These are phyloP conservation scores for Melastoma candidum DNA, from an alignment of 441 rosid genomes.

Conservation along the genomic window DNA sequence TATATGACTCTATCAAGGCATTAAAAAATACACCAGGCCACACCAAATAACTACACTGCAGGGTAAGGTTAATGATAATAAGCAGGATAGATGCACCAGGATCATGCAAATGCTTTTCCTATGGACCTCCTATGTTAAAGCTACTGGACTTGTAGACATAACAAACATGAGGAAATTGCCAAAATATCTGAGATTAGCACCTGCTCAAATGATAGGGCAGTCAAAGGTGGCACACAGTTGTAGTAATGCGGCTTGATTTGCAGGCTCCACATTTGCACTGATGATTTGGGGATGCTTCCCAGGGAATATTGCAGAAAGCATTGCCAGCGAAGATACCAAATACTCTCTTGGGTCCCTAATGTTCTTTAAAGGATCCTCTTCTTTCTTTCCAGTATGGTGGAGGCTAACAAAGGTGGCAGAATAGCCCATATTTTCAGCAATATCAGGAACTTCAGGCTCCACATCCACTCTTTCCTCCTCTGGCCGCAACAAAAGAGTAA, in stretches of 20 bases:
- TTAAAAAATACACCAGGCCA: too few relatives aligned
- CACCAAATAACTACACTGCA: too few relatives aligned
- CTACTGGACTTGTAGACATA: too few relatives aligned
- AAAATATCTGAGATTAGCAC: conserved; percentile 10
- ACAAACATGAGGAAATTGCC: too few relatives aligned
- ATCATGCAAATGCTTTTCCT: too few relatives aligned
- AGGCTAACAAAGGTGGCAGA: conserved; percentile 73
- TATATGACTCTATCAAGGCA: too few relatives aligned
- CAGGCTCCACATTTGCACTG: conserved; percentile 50
- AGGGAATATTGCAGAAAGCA: conserved; percentile 52
- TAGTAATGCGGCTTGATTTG: conserved; percentile 57
- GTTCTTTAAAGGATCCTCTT: conserved; percentile 78
- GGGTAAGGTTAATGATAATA: too few relatives aligned
- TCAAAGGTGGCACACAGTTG: conserved; percentile 58
- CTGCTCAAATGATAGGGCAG: conserved; percentile 53
- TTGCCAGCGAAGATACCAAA: conserved; percentile 54
- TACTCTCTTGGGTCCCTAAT: conserved; percentile 72
- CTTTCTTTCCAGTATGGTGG: conserved; percentile 78
- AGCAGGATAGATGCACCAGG: too few relatives aligned
- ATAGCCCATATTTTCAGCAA: conserved; percentile 68
- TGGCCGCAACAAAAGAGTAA: conserved; percentile 70
- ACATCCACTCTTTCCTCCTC: conserved; percentile 70
- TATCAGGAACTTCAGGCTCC: conserved; percentile 88
- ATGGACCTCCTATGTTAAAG: too few relatives aligned
- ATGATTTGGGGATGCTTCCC: conserved; percentile 72